Evolutionary conservation across 192 early-diverging fungal genomes (phyloP).

Genomic region (Entophlyctis luteolus): DNA sequence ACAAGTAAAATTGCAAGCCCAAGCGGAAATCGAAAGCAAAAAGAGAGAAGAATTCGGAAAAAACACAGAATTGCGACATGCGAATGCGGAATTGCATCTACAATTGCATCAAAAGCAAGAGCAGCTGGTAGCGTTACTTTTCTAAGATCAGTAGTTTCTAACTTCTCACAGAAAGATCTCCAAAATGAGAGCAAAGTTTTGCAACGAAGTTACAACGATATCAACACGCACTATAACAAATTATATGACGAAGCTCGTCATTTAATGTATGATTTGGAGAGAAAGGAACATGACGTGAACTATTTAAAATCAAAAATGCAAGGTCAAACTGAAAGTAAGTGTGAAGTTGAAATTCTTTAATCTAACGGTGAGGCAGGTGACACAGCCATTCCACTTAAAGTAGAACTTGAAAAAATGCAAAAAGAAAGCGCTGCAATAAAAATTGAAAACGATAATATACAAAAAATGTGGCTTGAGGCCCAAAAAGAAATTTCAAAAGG

Average conservation of each 20-base stretch:
- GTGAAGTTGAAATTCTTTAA: slow-evolving; percentile 14
- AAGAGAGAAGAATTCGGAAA: slow-evolving; percentile 30
- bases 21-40: slow-evolving; percentile 18
- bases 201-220: slow-evolving; percentile 16
- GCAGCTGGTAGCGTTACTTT: slow-evolving; percentile 10
- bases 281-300: slow-evolving; percentile 54
- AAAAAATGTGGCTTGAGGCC: slow-evolving; percentile 48
- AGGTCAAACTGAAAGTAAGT: slow-evolving; percentile 33
- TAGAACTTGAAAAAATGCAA: slow-evolving; percentile 34
- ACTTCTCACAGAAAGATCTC: not conserved
- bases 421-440: slow-evolving; percentile 34
- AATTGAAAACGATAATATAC: slow-evolving; percentile 43
- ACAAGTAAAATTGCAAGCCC: slow-evolving; percentile 17
- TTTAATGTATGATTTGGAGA: slow-evolving; percentile 41
- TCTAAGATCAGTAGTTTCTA: not conserved
- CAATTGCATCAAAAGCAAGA: slow-evolving; percentile 23
- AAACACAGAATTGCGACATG: slow-evolving; percentile 38
- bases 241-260: slow-evolving; percentile 46
- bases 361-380: slow-evolving; percentile 29
- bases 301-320: slow-evolving; percentile 35
- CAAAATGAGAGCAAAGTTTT: slow-evolving; percentile 19
- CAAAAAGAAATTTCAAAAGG: slow-evolving; percentile 42
- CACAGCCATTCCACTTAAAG: slow-evolving; percentile 28
- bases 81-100: slow-evolving; percentile 40
- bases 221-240: slow-evolving; percentile 38